phyloP scores from a whole-genome alignment of 768 basidiomycete genomes.

The Podaxis sp. region DNA sequence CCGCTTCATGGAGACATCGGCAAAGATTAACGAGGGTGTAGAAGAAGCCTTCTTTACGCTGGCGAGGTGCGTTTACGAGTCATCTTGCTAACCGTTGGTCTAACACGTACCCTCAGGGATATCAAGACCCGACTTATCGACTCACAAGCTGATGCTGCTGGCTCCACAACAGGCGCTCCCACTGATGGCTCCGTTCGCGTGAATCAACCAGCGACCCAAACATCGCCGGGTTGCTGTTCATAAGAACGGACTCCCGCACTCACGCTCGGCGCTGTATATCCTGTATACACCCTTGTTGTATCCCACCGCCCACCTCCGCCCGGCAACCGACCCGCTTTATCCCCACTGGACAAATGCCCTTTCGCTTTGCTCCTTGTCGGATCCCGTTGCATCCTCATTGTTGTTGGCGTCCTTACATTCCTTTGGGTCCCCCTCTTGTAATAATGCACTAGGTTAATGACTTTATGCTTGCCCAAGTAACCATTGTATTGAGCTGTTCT shows the following conservation, averaged over 20 bases:
- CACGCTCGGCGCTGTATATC: neutral
- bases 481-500: neutral
- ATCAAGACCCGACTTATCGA: slow-evolving; percentile 98
- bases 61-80: slow-evolving; percentile 63
- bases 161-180: slow-evolving; percentile 30
- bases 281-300: slow-evolving; percentile 12
- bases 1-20: slow-evolving; percentile 96
- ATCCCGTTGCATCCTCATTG: neutral
- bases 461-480: neutral
- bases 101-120: slow-evolving; percentile 51
- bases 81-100: slow-evolving; percentile 1
- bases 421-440: neutral
- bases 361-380: neutral
- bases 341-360: neutral
- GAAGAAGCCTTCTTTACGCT: slow-evolving; percentile 98
- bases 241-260: slow-evolving; percentile 16
- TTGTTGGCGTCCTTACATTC: neutral
- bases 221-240: slow-evolving; percentile 51
- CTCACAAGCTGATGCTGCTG: slow-evolving; percentile 68
- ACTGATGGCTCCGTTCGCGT: slow-evolving; percentile 61
- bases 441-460: slow-evolving; percentile 4
- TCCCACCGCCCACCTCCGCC: neutral
- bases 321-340: neutral
- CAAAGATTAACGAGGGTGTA: slow-evolving; percentile 95
- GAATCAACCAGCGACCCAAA: slow-evolving; percentile 49